Conservation (phyloP, 2,329 filamentous ascomycete genomes). For the Cladosporium cucumerinum region DNA sequence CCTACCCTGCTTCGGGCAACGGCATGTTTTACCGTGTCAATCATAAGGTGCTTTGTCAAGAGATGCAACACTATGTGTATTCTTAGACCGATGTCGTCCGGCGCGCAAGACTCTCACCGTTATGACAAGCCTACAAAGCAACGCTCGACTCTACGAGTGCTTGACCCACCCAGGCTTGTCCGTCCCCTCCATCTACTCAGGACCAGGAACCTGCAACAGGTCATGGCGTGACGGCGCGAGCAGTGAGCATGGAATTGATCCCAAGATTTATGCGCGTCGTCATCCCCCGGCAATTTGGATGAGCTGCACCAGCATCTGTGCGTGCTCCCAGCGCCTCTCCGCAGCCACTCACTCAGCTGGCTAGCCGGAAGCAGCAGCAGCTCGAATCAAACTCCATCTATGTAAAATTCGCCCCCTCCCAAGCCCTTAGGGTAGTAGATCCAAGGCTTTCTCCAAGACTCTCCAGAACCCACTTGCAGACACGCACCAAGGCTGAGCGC, state of each 20-base stretch:
- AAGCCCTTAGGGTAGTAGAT: not conserved
- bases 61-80: not conserved
- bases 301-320: constrained; percentile 7
- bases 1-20: not conserved
- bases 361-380: not conserved
- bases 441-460: not conserved
- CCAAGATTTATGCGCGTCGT: constrained; percentile 9
- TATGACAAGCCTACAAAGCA: constrained; percentile 10
- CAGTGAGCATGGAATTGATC: not conserved
- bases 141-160: not conserved
- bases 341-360: not conserved
- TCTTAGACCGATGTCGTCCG: not conserved
- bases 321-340: not conserved
- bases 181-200: not conserved
- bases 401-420: not conserved
- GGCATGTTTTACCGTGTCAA: not conserved
- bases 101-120: not conserved
- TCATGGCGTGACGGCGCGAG: not conserved
- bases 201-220: not conserved
- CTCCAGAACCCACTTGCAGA: not conserved
- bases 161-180: not conserved
- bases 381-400: not conserved
- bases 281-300: constrained; percentile 10
- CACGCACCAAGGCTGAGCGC: not conserved
- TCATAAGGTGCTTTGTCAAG: not conserved